phyloP scores from a whole-genome alignment of 805 yeast species.

The Candida qinlingensis region DNA sequence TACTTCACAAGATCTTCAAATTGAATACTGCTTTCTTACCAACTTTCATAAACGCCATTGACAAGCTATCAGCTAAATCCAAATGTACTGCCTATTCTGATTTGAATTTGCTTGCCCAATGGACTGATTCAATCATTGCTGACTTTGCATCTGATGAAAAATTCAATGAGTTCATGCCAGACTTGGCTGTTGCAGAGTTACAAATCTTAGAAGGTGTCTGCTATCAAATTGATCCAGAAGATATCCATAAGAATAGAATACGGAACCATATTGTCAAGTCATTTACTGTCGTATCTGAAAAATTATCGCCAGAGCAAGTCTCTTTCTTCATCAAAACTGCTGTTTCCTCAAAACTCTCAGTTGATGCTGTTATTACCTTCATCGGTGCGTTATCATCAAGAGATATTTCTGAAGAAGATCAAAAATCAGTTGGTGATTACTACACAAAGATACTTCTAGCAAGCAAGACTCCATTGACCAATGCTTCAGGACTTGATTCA shows the following conservation, averaged over 20 bases:
- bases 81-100: constrained; percentile 49
- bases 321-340: constrained; percentile 12
- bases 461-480: constrained; percentile 38
- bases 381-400: constrained; percentile 31
- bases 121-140: constrained; percentile 41
- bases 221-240: constrained; percentile 18
- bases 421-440: constrained; percentile 20
- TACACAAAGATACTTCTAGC: constrained; percentile 39
- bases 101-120: constrained; percentile 49
- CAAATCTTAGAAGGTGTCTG: constrained; percentile 22
- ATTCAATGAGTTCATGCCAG: constrained; percentile 26
- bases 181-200: constrained; percentile 32
- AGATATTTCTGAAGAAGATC: constrained; percentile 20
- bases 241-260: constrained; percentile 36
- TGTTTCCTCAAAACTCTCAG: constrained; percentile 24
- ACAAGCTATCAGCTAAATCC: constrained; percentile 26
- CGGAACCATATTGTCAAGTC: constrained; percentile 30
- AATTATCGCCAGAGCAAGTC: constrained; percentile 5
- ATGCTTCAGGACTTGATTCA: constrained; percentile 35
- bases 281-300: constrained; percentile 18
- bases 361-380: constrained; percentile 31
- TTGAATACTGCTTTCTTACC: constrained; percentile 5
- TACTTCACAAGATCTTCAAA: constrained; percentile 14
- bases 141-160: constrained; percentile 21
- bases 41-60: constrained; percentile 20